These are phyloP conservation scores for Geotrichum europaeum DNA, from an alignment of 1,139 yeast genomes.

Conservation along the genomic window DNA sequence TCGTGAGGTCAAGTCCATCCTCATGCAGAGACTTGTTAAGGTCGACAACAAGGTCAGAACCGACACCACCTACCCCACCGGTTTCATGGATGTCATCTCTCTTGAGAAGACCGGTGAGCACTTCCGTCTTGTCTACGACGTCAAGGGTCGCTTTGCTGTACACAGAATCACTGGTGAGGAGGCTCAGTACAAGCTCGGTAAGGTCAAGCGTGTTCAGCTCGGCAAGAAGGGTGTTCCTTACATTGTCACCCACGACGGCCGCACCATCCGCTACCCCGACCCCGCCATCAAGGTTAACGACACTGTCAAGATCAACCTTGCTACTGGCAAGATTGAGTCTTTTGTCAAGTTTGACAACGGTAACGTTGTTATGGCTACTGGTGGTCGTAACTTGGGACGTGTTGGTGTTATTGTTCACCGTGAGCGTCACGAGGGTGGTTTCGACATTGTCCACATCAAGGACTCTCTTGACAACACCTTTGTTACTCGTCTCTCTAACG, in stretches of 20 bases:
- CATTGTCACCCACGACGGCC: slow-evolving; percentile 98
- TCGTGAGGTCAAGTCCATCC: slow-evolving; percentile 98
- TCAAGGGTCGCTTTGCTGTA: slow-evolving; percentile 98
- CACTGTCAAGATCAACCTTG: slow-evolving; percentile 94
- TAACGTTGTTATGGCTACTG: slow-evolving; percentile 93
- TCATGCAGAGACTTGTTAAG: slow-evolving; percentile 98
- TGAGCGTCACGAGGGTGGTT: slow-evolving; percentile 99
- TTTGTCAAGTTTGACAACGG: slow-evolving; percentile 94
- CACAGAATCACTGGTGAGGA: slow-evolving; percentile 99
- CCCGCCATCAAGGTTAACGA: slow-evolving; percentile 94
- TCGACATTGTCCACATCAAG: slow-evolving; percentile 98
- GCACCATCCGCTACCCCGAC: slow-evolving; percentile 99
- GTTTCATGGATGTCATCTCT: slow-evolving; percentile 97
- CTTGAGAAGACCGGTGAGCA: slow-evolving; percentile 97
- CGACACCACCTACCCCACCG: slow-evolving; percentile 97
- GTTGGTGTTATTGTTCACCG: slow-evolving; percentile 97
- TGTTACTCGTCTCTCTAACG: slow-evolving; percentile 96
- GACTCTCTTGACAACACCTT: slow-evolving; percentile 95
- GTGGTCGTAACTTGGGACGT: slow-evolving; percentile 99
- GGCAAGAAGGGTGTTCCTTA: slow-evolving; percentile 98
- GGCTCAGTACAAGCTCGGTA: slow-evolving; percentile 95
- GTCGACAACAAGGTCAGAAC: slow-evolving; percentile 99
- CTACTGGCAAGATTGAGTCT: slow-evolving; percentile 88
- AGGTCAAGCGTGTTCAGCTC: slow-evolving; percentile 94
- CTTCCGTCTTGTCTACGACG: slow-evolving; percentile 97